These are phyloP conservation scores for Backusella australiensis DNA, from an alignment of 192 early-diverging fungal genomes.

Conservation along the genomic window DNA sequence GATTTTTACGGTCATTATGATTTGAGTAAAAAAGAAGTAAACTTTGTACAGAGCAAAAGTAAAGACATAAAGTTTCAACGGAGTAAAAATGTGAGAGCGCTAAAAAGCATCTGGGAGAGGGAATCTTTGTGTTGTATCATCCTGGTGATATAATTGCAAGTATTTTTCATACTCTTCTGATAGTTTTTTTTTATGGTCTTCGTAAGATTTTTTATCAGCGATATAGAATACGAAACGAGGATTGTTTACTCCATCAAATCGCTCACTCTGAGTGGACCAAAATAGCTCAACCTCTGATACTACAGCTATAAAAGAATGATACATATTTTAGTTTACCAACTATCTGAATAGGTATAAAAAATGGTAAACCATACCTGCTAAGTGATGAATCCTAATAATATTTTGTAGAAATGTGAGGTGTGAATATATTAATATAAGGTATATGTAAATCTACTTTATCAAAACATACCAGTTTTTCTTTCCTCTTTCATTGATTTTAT, in stretches of 20 bases:
- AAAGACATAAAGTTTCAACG: too few species aligned
- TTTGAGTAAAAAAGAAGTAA: too few species aligned
- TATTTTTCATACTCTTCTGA: not conserved
- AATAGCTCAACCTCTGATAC: slow-evolving; percentile 9
- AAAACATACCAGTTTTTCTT: not conserved
- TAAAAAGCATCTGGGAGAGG: too few species aligned
- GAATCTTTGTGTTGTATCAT: too few species aligned
- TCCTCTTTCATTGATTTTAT: not conserved
- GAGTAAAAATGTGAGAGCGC: too few species aligned
- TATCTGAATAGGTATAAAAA: too few species aligned
- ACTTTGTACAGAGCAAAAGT: too few species aligned
- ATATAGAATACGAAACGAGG: slow-evolving; percentile 15
- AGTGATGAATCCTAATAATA: not conserved
- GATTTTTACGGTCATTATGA: too few species aligned
- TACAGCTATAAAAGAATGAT: not conserved
- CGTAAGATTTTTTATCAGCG: not conserved
- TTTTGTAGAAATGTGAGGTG: not conserved
- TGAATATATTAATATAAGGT: not conserved
- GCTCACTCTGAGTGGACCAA: not conserved
- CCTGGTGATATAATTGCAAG: not conserved
- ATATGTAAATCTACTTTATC: too few species aligned
- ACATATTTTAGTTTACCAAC: too few species aligned
- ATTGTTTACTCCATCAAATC: not conserved
- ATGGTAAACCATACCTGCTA: slow-evolving; percentile 23
- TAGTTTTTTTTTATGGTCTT: not conserved